Evolutionary conservation across 176 grass and related monocot genomes (phyloP).

Genomic region (Cenchrus purpureus): DNA sequence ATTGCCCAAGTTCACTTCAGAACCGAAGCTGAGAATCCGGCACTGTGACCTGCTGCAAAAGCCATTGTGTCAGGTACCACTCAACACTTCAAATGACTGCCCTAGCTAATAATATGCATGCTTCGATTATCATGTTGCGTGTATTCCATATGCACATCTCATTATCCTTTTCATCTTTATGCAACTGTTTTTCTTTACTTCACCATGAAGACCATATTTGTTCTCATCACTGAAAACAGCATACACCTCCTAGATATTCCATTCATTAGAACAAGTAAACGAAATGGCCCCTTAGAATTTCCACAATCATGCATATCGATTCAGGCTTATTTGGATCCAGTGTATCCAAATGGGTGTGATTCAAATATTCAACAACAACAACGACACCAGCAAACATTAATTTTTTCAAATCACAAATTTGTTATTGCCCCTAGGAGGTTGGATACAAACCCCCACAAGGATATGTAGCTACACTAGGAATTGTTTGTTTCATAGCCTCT

Average conservation of each 20-base stretch:
- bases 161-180: neutral
- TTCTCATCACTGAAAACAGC: neutral
- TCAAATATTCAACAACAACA: neutral
- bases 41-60: conserved; percentile 39
- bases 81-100: neutral
- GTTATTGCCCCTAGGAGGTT: neutral
- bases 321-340: neutral
- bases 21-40: conserved; percentile 33
- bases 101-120: neutral
- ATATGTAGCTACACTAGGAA: neutral
- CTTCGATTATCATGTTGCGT: neutral
- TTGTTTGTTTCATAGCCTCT: neutral
- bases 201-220: neutral
- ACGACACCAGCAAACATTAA: neutral
- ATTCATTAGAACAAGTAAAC: neutral
- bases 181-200: neutral
- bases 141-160: neutral
- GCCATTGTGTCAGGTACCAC: conserved; percentile 26
- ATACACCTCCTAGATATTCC: neutral
- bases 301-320: conserved; percentile 8
- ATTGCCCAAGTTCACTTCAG: conserved; percentile 39
- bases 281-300: neutral
- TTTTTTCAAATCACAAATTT: neutral
- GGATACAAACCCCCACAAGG: neutral
- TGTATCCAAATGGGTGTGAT: neutral